phyloP scores from a whole-genome alignment of 192 early-diverging fungal genomes.

The Coemansia sp. region DNA sequence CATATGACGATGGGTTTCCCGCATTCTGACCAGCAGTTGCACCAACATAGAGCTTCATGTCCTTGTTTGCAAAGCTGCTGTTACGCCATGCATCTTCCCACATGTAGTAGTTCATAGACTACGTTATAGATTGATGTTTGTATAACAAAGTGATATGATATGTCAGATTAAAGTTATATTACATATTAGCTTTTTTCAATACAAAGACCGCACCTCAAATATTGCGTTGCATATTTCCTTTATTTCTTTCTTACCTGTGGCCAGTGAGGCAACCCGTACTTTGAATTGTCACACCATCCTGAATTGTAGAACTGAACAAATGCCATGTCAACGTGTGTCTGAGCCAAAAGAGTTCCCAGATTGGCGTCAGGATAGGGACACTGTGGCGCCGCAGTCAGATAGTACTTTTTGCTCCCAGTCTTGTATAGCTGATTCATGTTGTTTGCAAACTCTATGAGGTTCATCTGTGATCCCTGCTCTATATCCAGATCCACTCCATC shows the following conservation, averaged over 20 bases:
- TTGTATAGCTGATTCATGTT: slow-evolving; percentile 59
- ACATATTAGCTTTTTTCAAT: neutral
- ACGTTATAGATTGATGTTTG: neutral
- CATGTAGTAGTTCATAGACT: slow-evolving; percentile 56
- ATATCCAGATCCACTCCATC: slow-evolving; percentile 77
- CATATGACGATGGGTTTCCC: slow-evolving; percentile 54
- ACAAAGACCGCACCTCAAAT: neutral
- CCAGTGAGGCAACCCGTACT: slow-evolving; percentile 46
- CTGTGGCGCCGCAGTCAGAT: slow-evolving; percentile 71
- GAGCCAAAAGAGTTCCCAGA: slow-evolving; percentile 57
- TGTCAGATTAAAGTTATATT: neutral
- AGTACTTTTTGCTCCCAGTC: slow-evolving; percentile 54
- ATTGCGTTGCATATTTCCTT: too few species aligned
- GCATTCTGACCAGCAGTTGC: slow-evolving; percentile 57
- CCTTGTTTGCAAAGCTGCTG: slow-evolving; percentile 56
- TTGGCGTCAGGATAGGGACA: slow-evolving; percentile 74
- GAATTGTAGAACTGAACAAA: slow-evolving; percentile 83
- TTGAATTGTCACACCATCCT: slow-evolving; percentile 60
- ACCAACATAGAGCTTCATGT: slow-evolving; percentile 61
- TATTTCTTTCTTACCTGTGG: slow-evolving; percentile 37
- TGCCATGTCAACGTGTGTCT: slow-evolving; percentile 66
- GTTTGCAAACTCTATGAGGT: slow-evolving; percentile 61
- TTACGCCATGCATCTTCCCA: slow-evolving; percentile 62
- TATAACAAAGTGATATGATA: neutral
- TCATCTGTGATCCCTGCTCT: slow-evolving; percentile 62